Conservation (phyloP, 2,329 filamentous ascomycete species). For the Fusarium denticulatum region DNA sequence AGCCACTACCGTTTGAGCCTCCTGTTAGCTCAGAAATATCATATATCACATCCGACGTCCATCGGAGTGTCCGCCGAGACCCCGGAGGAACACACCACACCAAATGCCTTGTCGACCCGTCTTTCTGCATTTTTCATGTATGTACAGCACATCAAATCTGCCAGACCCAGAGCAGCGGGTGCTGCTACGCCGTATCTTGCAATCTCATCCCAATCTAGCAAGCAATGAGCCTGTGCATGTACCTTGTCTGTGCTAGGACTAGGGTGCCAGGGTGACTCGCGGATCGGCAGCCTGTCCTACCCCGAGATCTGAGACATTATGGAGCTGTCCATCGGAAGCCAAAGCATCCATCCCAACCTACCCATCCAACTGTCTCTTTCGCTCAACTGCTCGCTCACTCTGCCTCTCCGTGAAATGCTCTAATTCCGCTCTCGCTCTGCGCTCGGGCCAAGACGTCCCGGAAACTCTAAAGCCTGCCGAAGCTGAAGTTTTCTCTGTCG, state of each 20-base stretch:
- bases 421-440: background rate
- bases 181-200: conserved; percentile 4
- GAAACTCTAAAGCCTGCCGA: background rate
- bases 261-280: conserved; percentile 2
- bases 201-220: conserved; percentile 3
- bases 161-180: conserved; percentile 23
- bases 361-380: background rate
- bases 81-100: background rate
- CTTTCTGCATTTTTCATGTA: background rate
- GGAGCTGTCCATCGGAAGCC: background rate
- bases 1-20: conserved; percentile 26
- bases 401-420: conserved; percentile 18
- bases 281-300: conserved; percentile 23
- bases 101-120: background rate
- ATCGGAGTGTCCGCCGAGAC: background rate
- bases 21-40: background rate
- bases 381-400: background rate
- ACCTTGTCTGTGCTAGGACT: background rate
- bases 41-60: conserved; percentile 30
- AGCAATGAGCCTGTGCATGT: conserved; percentile 1
- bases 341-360: background rate
- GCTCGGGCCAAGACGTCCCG: background rate
- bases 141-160: background rate
- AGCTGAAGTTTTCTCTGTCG: background rate
- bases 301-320: conserved; percentile 38